Conservation (phyloP, 495 filamentous ascomycete genomes). For the Penicillium coprophilum region DNA sequence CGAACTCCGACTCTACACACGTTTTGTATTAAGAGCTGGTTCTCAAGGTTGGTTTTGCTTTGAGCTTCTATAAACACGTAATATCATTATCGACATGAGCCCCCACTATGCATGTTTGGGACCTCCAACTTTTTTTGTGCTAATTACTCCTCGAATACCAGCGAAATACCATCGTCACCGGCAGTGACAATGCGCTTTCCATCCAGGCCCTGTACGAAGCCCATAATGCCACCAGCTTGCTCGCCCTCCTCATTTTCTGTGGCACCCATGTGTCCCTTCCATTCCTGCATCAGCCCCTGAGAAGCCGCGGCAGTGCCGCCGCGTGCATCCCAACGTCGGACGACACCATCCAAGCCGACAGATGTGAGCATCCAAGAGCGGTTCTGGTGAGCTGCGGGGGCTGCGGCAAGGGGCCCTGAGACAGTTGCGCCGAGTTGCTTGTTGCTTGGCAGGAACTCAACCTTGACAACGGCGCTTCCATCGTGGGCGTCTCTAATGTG, state of each 20-base stretch:
- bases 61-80: slow-evolving; percentile 13
- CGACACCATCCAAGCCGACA: slow-evolving; percentile 78
- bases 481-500: slow-evolving; percentile 79
- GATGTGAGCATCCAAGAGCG: slow-evolving; percentile 72
- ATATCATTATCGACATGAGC: slow-evolving; percentile 16
- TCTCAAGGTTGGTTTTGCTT: not conserved
- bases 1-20: not conserved
- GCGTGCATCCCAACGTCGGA: slow-evolving; percentile 82
- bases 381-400: slow-evolving; percentile 31
- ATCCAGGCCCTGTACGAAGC: slow-evolving; percentile 78
- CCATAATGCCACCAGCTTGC: slow-evolving; percentile 76
- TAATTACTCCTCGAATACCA: slow-evolving; percentile 61
- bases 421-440: slow-evolving; percentile 25
- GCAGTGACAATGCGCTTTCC: slow-evolving; percentile 72
- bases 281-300: slow-evolving; percentile 70
- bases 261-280: slow-evolving; percentile 76
- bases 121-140: not conserved
- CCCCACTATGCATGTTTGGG: slow-evolving; percentile 6
- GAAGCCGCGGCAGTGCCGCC: slow-evolving; percentile 66
- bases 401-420: slow-evolving; percentile 25
- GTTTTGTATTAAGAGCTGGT: not conserved
- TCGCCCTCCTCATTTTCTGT: slow-evolving; percentile 64
- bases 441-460: slow-evolving; percentile 71
- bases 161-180: slow-evolving; percentile 76
- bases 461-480: slow-evolving; percentile 80